Conservation (phyloP, 108 stramenopile genomes). For the Nannochloropsis gaditana region DNA sequence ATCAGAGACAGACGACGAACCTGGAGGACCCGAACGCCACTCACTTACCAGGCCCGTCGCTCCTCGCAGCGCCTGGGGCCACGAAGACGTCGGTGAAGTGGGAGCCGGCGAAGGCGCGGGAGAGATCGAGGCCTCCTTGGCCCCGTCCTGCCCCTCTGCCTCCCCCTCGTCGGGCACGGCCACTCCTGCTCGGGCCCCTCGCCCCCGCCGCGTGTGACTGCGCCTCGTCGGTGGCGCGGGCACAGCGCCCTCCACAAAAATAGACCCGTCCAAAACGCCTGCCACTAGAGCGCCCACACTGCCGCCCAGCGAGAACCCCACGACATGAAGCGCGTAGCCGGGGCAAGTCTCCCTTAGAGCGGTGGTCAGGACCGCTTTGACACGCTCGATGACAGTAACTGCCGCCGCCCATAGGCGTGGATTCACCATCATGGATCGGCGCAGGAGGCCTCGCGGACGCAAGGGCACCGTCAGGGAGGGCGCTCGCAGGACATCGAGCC, state of each 20-base stretch:
- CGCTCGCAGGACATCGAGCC: not conserved
- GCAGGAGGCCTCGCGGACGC: not conserved
- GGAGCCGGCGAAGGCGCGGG: too few species aligned
- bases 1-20: too few species aligned
- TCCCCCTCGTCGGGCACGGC: not conserved
- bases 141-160: not conserved
- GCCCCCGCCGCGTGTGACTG: too few species aligned
- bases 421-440: not conserved
- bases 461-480: not conserved
- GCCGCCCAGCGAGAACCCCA: not conserved
- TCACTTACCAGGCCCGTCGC: too few species aligned
- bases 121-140: not conserved
- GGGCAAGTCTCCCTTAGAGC: not conserved
- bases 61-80: too few species aligned
- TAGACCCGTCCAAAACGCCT: not conserved
- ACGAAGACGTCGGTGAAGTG: too few species aligned
- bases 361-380: not conserved
- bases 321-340: not conserved
- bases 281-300: not conserved
- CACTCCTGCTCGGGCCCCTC: too few species aligned
- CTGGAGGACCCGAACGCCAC: too few species aligned
- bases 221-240: not conserved
- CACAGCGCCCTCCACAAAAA: not conserved
- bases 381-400: not conserved
- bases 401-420: not conserved